phyloP scores from a whole-genome alignment of 1,284 basidiomycete species.

The Dichomitus squalens region DNA sequence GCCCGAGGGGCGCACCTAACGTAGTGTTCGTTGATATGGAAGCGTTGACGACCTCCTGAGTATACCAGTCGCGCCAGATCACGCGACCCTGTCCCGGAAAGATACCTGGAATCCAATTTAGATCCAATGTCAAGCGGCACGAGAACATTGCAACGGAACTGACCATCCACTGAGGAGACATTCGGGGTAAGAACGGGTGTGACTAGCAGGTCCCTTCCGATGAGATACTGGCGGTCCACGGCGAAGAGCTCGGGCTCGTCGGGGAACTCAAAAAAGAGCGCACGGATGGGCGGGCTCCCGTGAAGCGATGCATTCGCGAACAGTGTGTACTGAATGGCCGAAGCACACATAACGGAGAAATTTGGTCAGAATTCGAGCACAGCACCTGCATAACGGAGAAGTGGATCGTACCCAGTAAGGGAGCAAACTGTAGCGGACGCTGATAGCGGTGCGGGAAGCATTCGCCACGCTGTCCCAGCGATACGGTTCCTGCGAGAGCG shows the following conservation, averaged over 20 bases:
- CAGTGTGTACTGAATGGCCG: conserved; percentile 59
- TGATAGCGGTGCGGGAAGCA: conserved; percentile 72
- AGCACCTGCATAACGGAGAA: background rate
- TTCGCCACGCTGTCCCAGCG: conserved; percentile 76
- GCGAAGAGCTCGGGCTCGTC: conserved; percentile 64
- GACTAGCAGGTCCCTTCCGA: conserved; percentile 70
- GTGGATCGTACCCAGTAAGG: conserved; percentile 65
- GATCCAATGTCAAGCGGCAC: background rate
- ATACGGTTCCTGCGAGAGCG: conserved; percentile 73
- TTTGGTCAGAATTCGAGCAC: background rate
- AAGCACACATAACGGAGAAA: background rate
- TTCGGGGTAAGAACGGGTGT: conserved; percentile 74
- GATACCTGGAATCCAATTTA: conserved; percentile 40
- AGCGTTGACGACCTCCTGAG: conserved; percentile 53
- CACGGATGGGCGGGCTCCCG: conserved; percentile 71
- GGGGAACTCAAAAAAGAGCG: conserved; percentile 79
- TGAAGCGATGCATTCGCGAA: conserved; percentile 66
- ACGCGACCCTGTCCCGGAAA: conserved; percentile 64
- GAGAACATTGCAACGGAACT: conserved; percentile 11
- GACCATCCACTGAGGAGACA: conserved; percentile 52
- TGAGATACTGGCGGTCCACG: conserved; percentile 71
- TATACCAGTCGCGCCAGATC: conserved; percentile 79
- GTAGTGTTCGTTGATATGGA: conserved; percentile 43
- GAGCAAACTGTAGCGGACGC: conserved; percentile 65
- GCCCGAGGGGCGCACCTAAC: conserved; percentile 59